Base-by-base conservation (phyloP, 2,329 filamentous ascomycete species). In the Aspergillus alliaceus region DNA sequence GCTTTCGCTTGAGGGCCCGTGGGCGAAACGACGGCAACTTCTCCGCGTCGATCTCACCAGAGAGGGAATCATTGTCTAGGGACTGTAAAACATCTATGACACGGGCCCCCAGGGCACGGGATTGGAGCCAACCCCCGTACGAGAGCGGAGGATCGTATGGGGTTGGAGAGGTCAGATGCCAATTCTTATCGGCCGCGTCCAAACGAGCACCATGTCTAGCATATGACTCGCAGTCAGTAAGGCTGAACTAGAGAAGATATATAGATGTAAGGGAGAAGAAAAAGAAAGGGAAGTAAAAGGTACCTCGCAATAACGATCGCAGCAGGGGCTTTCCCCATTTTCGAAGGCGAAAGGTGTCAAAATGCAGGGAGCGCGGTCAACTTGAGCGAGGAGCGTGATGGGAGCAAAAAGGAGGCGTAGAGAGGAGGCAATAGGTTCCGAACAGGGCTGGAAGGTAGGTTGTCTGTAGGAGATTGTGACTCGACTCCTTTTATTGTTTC, bases 131-230 rank as follows among this genome's bases (percentile, higher is more conserved):
- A 63, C 95, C 95, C 65, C 91, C 90, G 71, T 97, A 98, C 2
- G 93, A 96, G 57, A 99, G 82, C 50, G 95, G 95, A 64, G 95
- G 91, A 64, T 99, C 93, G 80, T 98, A 99, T 2, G 95, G 95
- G 6, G 91, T 93, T 1, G 93, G 90, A 6, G 95, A 96, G 29
- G 90, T 90, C 54, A 96, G 83, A 74, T 97, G 91, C 95, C 95
- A 99, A 74, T 91, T 86, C 72, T 93, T 92, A 81, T 99, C 93
- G 60, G 93, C 92, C 55, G 91, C 91, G 74, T 99, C 95, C 57
- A 99, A 88, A 65, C 95, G 89, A 67, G 93, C 90, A 69, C 95
- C 95, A 75, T 99, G 95, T 76, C 95, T 88, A 54, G 58, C 46
- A 46, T n/a, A 40, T 47, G 91, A 84, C 31, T 32, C 15, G 14